Base-by-base conservation (phyloP, 1,284 basidiomycete species). In the Cutaneotrichosporon sp. region DNA sequence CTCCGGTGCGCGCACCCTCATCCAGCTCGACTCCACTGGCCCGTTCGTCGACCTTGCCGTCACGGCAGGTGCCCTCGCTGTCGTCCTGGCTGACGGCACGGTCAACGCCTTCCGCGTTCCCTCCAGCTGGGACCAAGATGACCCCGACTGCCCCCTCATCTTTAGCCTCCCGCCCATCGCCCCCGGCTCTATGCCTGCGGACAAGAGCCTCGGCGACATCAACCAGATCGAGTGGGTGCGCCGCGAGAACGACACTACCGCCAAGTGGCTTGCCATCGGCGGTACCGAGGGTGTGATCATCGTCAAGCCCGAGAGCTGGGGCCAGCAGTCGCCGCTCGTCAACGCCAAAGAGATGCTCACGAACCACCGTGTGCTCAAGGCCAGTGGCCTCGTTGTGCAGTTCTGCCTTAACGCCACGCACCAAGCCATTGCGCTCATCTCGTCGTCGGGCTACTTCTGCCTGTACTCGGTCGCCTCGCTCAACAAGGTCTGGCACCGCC, bases 371-470 rank as follows among this genome's bases (percentile, higher is more conserved):
- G 59, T 76, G 2, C 64, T 78, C 59, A 68, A 68, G 59, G 72
- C 74, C 10, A 69, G 67, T 42, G 74, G 74, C 6, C 9, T 59
- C 6, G 49, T 74, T 16, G 70, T 69, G 8, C 66, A 68, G 27
- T 77, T 78, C 67, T 73, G 72, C 50, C 56, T 78, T 42, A 78
- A 77, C 38, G 63, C 66, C 11, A 61, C 70, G 2, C 68, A 77
- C 50, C 71, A 72, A 66, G 76, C 74, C 1, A 69, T 76, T 22
- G 75, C 69, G 18, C 56, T 77, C 11, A 61, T 77, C 20, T 75
- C 75, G 8, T 54, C 62, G 8, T 66, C 62, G 9, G 63, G 63
- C 22, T 63, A 69, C 31, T 69, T 74, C 33, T 69, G 69, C 27
- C 68, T 77, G 8, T 77, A 71, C 68, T 70, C 67, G 6, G 64